These are phyloP conservation scores for Colletotrichum kahawae DNA, from an alignment of 2,329 filamentous ascomycete genomes.

Conservation along the genomic window DNA sequence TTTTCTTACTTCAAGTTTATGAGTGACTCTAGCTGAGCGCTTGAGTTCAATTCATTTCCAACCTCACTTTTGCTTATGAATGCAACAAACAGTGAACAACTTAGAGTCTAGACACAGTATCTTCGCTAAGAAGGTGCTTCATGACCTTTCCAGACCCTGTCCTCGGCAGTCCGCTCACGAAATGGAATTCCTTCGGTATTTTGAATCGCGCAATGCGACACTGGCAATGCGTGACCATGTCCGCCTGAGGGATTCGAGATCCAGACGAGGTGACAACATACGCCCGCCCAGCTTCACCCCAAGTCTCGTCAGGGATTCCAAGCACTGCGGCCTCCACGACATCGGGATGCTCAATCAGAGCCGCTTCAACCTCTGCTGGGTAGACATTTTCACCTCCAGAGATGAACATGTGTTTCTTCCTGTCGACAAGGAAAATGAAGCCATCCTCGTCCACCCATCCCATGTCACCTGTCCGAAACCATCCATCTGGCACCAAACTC, in stretches of 20 bases:
- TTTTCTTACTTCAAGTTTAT: neutral
- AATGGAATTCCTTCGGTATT: neutral
- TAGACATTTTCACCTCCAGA: constrained; percentile 18
- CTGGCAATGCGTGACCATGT: neutral
- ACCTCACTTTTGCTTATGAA: neutral
- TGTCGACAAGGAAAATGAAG: constrained; percentile 3
- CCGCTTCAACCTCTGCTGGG: constrained; percentile 12
- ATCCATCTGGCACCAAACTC: constrained; percentile 14
- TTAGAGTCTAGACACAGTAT: neutral
- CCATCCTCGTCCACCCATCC: constrained; percentile 11
- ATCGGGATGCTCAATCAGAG: neutral
- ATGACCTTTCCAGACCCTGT: constrained; percentile 12
- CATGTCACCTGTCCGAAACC: constrained; percentile 20
- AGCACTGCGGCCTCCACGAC: constrained; percentile 2
- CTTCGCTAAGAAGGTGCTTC: constrained; percentile 1
- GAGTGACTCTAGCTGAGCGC: neutral
- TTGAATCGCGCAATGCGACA: constrained; percentile 4
- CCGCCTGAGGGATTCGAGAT: neutral
- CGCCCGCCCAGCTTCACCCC: constrained; percentile 17
- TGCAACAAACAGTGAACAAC: neutral
- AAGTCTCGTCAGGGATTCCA: neutral
- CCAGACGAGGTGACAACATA: neutral
- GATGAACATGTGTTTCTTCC: constrained; percentile 18
- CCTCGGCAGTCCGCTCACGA: neutral
- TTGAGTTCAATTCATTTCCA: neutral